Base-by-base conservation (phyloP, 768 basidiomycete species). In the Xerocomus spinulosus region DNA sequence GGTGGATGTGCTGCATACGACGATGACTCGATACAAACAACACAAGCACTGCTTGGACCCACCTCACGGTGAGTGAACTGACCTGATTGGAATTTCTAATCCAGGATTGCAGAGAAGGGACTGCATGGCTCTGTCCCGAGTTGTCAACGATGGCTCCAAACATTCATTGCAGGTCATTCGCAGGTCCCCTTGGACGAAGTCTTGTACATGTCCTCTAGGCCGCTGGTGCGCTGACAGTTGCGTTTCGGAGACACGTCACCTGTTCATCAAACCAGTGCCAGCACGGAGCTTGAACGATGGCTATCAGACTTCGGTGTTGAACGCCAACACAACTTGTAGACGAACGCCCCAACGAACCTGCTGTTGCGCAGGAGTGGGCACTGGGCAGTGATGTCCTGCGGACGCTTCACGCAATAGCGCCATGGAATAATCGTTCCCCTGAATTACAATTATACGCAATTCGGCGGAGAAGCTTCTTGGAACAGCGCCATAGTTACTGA, bases 401-500 rank as follows among this genome's bases (percentile, higher is more conserved):
- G 18, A 82, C 74, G 54, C 81, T 83, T 61, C 85, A 83, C 1
- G 74, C 78, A 52, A 85, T 83, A 9, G 77, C 83, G 12, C 68
- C 69, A 10, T 68, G 64, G 61, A 84, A 85, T 9, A 81, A 57
- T 15, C 59, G 48, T 40, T 69, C 59, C 17, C 61, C 63, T 21
- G 59, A 56, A 39, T 73, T 67, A 2, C 76, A 4, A 80, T 68
- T 34, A 83, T 68, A 53, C 82, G 80, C n/a, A 85, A 66, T 56
- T 79, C 78, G 4, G 82, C 74, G 0, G 77, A 79, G 23, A 72
- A 62, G 1, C 72, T 80, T 15, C 80, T 81, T 0, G 79, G n/a
- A n/a, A n/a, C n/a, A n/a, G n/a, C 80, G 51, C 81, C 81, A 56
- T 85, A 68, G 1, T 83, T 83, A 48, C 80, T 80, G 58, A 81